Conservation (phyloP, 257 asterid species). For the Gynochthodes officinalis region DNA sequence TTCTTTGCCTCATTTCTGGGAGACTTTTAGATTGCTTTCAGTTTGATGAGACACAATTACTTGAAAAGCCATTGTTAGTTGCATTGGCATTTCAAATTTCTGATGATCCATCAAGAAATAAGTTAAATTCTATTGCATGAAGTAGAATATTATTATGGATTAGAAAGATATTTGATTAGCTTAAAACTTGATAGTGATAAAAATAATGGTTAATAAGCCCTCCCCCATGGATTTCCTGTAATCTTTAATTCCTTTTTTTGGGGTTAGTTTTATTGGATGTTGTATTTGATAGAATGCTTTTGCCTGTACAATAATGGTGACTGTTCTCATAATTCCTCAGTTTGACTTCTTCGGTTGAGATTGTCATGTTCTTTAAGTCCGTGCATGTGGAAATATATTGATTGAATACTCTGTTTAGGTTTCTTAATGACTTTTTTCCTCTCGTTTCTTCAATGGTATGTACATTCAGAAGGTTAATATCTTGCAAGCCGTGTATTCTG, state of each 20-base stretch:
- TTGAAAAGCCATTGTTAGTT: not conserved
- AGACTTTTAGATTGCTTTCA: not conserved
- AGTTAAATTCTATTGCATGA: not conserved
- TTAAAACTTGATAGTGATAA: not conserved
- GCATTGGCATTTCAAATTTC: not conserved
- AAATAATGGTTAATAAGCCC: not conserved
- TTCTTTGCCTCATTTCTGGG: not conserved
- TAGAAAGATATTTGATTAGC: not conserved
- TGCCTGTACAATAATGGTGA: not conserved
- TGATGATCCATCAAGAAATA: not conserved
- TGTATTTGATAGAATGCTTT: not conserved
- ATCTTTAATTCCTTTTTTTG: not conserved
- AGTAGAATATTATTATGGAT: not conserved
- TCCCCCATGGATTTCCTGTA: not conserved
- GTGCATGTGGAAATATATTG: not conserved
- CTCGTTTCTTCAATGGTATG: too few relatives aligned
- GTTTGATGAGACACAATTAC: not conserved
- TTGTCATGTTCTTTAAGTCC: not conserved
- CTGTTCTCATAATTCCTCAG: not conserved
- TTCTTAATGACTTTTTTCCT: too few relatives aligned
- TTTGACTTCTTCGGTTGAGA: not conserved
- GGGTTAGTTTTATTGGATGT: not conserved
- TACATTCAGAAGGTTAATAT: too few relatives aligned
- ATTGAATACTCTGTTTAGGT: not conserved
- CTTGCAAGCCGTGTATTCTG: not conserved